Evolutionary conservation across 768 basidiomycete species (phyloP).

Genomic region (Pleurotus tuoliensis): DNA sequence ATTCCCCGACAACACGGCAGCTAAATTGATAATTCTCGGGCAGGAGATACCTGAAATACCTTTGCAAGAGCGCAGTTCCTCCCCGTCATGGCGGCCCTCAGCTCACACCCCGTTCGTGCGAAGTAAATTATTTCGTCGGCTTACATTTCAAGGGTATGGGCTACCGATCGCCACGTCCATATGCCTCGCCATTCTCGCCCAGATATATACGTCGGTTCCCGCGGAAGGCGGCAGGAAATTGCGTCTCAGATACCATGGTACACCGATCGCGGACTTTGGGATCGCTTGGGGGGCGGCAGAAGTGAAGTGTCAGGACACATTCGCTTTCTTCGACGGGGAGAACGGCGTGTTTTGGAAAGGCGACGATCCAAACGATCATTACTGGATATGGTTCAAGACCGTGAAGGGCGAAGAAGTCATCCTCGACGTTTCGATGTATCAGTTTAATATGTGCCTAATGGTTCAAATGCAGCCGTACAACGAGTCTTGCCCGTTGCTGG

Average conservation of each 20-base stretch:
- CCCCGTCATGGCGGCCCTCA: conserved; percentile 29
- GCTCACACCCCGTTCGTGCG: conserved; percentile 22
- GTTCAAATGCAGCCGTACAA: conserved; percentile 16
- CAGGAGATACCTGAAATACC: conserved; percentile 13
- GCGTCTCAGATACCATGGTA: conserved; percentile 31
- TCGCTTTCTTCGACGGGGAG: conserved; percentile 28
- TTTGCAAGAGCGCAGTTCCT: neutral
- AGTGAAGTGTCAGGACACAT: conserved; percentile 30
- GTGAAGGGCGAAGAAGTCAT: conserved; percentile 34
- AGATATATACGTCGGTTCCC: conserved; percentile 31
- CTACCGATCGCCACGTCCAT: conserved; percentile 29
- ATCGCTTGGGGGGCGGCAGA: conserved; percentile 30
- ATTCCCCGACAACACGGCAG: conserved; percentile 22
- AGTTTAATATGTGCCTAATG: conserved; percentile 34
- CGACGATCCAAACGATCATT: conserved; percentile 42
- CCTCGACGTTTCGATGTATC: conserved; percentile 40
- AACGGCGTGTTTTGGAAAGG: conserved; percentile 23
- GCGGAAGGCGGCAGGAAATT: conserved; percentile 16
- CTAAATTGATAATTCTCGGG: conserved; percentile 26
- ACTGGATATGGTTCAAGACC: conserved; percentile 48
- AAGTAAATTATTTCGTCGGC: conserved; percentile 23
- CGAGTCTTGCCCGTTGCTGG: neutral
- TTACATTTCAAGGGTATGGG: conserved; percentile 29
- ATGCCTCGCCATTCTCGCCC: conserved; percentile 29
- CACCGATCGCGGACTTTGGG: conserved; percentile 44